Conservation (phyloP, 306 rosid species). For the Hippophae tibetana region DNA sequence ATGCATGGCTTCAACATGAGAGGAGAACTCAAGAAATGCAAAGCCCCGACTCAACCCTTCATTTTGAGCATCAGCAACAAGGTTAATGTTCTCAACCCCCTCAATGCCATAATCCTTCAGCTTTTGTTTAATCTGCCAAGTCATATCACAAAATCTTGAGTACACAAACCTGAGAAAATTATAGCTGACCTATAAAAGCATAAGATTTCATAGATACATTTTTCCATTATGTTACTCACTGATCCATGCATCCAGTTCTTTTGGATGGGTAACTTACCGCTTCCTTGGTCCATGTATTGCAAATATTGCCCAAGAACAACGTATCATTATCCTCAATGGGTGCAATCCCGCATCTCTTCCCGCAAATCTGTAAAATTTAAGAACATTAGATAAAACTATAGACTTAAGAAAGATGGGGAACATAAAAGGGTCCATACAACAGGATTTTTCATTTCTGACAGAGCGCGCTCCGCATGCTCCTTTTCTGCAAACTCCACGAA, state of each 20-base stretch:
- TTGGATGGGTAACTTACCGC: conserved; percentile 35
- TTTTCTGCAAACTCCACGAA: conserved; percentile 56
- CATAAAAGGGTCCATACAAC: conserved; percentile 42
- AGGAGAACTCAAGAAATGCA: conserved; percentile 70
- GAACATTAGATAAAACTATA: conserved; percentile 14
- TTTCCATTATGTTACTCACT: not conserved
- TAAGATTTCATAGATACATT: not conserved
- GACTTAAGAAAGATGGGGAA: conserved; percentile 4
- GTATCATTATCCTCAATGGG: conserved; percentile 70
- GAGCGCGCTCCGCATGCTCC: conserved; percentile 61
- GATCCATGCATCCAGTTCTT: not conserved
- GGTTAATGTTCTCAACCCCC: conserved; percentile 58
- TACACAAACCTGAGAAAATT: conserved; percentile 13
- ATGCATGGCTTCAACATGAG: conserved; percentile 64
- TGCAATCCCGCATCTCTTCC: conserved; percentile 70
- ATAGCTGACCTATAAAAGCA: not conserved
- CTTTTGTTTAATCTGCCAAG: conserved; percentile 60
- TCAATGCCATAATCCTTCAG: conserved; percentile 64
- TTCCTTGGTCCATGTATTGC: conserved; percentile 82
- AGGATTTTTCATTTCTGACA: conserved; percentile 78
- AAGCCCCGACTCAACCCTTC: conserved; percentile 73
- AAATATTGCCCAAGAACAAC: conserved; percentile 70
- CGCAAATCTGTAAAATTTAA: conserved; percentile 43
- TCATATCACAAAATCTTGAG: conserved; percentile 19
- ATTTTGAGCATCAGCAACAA: conserved; percentile 51